Base-by-base conservation (phyloP, 495 filamentous ascomycete genomes). In the Chaetomium cochliodes region DNA sequence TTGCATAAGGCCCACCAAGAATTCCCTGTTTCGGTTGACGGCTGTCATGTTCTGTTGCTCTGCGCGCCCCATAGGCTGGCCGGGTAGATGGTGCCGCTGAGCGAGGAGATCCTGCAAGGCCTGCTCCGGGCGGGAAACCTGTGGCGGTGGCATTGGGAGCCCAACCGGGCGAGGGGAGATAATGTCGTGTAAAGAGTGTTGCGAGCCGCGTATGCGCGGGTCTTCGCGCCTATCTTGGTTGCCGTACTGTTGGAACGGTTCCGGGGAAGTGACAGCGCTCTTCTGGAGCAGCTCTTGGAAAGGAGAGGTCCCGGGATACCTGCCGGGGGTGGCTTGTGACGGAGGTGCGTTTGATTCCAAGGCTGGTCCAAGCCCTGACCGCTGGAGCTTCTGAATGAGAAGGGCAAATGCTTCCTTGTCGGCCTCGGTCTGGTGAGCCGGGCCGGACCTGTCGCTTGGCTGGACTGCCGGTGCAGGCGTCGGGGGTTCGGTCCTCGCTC, bases 381-480 rank as follows among this genome's bases (percentile, higher is more conserved):
- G 56, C 57, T 85, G 79, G 44, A 98, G 85, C 83, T 97, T 96
- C 65, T 90, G 85, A 39, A 98, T 77, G 47, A 98, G 88, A 52
- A 88, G 86, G 64, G 93, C 88, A 73, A 98, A 98, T 0, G 91
- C 94, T 78, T 91, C 87, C 75, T 91, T 93, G 65, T 98, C 93
- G 25, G 90, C 88, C 63, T 82, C 82, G 41, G 82, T 82, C n/a
- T 83, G 79, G 41, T 79, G 65, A 9, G 79, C 67, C 26, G 25
- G 42, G 15, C 25, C 30, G 0, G 58, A 22, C 8, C 20, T 47
- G 39, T 59, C 44, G 44, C 52, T 42, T 18, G 20, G 23, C 28
- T 73, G 70, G 15, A 65, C 64, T 41, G 52, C 65, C 33, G 76
- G 65, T 51, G 69, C 74, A 12, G 79, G 75, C 5, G 69, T 75